Percentiles rank a stretch among this genome's conserved stretches.
Evolutionary conservation across 768 basidiomycete species (phyloP).

Genomic region (Brasilioporus rufonigricans): DNA sequence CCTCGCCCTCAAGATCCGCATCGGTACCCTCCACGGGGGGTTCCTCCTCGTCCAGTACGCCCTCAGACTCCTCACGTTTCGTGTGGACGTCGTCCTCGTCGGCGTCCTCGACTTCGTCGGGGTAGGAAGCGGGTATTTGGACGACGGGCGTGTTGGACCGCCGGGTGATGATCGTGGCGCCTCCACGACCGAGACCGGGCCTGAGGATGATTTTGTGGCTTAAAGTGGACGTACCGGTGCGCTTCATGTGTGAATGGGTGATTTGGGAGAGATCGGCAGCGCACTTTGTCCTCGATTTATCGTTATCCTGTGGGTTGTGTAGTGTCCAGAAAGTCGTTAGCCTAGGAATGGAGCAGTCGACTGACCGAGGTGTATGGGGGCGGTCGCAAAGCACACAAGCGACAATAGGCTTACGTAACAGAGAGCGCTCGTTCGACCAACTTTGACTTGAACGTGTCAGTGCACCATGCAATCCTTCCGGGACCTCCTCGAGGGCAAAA

Average conservation of each 20-base stretch:
- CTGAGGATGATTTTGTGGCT: constrained; percentile 41
- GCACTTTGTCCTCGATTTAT: neutral
- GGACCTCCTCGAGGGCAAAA: constrained; percentile 31
- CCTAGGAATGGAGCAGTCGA: too few relatives aligned
- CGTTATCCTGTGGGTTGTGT: too few relatives aligned
- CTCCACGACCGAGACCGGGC: constrained; percentile 33
- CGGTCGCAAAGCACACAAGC: neutral
- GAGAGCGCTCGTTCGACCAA: neutral
- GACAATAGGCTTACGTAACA: constrained; percentile 20
- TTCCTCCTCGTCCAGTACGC: constrained; percentile 32
- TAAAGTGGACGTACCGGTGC: constrained; percentile 18
- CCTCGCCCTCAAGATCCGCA: constrained; percentile 28
- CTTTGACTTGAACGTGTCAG: constrained; percentile 9
- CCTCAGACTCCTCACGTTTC: constrained; percentile 32
- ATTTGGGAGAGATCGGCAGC: neutral
- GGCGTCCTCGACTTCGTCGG: constrained; percentile 20
- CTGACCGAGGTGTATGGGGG: too few relatives aligned
- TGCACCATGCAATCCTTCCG: constrained; percentile 24
- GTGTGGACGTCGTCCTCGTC: constrained; percentile 28
- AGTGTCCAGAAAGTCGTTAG: too few relatives aligned
- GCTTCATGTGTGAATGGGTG: constrained; percentile 19
- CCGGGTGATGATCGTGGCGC: constrained; percentile 26
- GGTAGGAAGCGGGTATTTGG: constrained; percentile 17
- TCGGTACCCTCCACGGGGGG: constrained; percentile 25
- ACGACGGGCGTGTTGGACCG: constrained; percentile 22